Percentiles rank a stretch among this genome's conserved stretches.
phyloP scores from a whole-genome alignment of 1,284 basidiomycete species.

The Irpex rosettiformis region DNA sequence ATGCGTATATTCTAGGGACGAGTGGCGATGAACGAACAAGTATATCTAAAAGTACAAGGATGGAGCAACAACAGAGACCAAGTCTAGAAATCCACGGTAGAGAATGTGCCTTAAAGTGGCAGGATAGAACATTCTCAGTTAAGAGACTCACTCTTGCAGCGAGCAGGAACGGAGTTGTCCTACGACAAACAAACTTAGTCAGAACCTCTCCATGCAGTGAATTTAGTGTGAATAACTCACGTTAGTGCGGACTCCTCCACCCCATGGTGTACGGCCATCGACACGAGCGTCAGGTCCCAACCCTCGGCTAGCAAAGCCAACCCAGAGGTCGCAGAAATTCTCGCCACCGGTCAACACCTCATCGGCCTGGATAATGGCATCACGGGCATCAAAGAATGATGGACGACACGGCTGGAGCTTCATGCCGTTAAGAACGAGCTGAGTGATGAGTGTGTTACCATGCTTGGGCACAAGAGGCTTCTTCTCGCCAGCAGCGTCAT shows the following conservation, averaged over 20 bases:
- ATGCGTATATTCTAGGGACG: neutral
- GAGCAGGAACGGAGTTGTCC: neutral
- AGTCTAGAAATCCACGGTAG: neutral
- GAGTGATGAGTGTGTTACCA: constrained; percentile 85
- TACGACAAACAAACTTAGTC: neutral
- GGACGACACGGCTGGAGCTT: constrained; percentile 94
- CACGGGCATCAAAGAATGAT: constrained; percentile 87
- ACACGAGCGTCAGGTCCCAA: constrained; percentile 76
- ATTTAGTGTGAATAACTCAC: constrained; percentile 30
- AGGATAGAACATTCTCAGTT: neutral
- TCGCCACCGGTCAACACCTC: constrained; percentile 86
- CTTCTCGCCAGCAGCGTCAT: constrained; percentile 32
- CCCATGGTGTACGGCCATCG: constrained; percentile 86
- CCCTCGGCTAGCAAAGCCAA: constrained; percentile 81
- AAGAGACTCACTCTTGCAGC: neutral
- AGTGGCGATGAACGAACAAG: neutral
- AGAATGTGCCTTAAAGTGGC: neutral
- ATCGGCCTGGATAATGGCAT: constrained; percentile 95
- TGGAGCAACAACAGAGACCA: neutral
- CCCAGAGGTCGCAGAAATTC: constrained; percentile 90
- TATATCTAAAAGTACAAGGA: neutral
- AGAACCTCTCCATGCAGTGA: neutral
- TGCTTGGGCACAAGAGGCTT: constrained; percentile 82
- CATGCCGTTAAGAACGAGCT: constrained; percentile 90
- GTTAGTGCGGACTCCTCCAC: constrained; percentile 75